Conservation (phyloP, 192 early-diverging fungal species). For the Podochytrium sp. region DNA sequence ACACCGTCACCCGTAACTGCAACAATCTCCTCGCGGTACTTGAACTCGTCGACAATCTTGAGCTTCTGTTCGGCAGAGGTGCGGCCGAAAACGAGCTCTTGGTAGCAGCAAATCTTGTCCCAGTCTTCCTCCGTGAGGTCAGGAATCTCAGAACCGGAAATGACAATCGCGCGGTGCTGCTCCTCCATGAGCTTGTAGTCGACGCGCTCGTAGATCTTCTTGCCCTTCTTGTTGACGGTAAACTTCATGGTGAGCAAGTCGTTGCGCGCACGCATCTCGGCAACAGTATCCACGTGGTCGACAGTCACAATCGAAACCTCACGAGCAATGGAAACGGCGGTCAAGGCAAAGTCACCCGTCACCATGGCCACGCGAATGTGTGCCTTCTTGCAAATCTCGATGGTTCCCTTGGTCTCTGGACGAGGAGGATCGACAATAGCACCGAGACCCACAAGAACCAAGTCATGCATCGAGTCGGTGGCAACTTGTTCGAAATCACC, state of each 20-base stretch:
- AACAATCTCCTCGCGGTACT: slow-evolving; percentile 72
- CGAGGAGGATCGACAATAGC: slow-evolving; percentile 87
- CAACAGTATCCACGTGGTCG: slow-evolving; percentile 11
- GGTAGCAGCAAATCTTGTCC: slow-evolving; percentile 66
- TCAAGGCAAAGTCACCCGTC: slow-evolving; percentile 79
- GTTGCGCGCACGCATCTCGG: neutral
- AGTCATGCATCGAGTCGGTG: slow-evolving; percentile 59
- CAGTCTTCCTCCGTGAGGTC: slow-evolving; percentile 67
- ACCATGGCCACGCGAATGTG: slow-evolving; percentile 81
- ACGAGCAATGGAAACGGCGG: slow-evolving; percentile 78
- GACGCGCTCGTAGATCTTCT: slow-evolving; percentile 1
- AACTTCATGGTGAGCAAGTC: neutral
- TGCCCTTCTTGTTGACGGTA: neutral
- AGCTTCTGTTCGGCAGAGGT: slow-evolving; percentile 89
- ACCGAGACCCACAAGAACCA: slow-evolving; percentile 75
- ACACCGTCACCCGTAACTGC: slow-evolving; percentile 94
- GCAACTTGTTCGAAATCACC: slow-evolving; percentile 49
- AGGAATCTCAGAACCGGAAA: slow-evolving; percentile 70
- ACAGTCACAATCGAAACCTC: slow-evolving; percentile 69
- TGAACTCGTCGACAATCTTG: slow-evolving; percentile 69
- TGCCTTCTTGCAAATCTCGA: slow-evolving; percentile 63
- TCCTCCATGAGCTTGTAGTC: slow-evolving; percentile 10
- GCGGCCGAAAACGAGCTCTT: slow-evolving; percentile 87
- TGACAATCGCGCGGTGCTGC: slow-evolving; percentile 30
- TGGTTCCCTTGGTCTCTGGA: slow-evolving; percentile 65